Conservation (phyloP, 345 rosid species). For the Eucalyptus cloeziana region DNA sequence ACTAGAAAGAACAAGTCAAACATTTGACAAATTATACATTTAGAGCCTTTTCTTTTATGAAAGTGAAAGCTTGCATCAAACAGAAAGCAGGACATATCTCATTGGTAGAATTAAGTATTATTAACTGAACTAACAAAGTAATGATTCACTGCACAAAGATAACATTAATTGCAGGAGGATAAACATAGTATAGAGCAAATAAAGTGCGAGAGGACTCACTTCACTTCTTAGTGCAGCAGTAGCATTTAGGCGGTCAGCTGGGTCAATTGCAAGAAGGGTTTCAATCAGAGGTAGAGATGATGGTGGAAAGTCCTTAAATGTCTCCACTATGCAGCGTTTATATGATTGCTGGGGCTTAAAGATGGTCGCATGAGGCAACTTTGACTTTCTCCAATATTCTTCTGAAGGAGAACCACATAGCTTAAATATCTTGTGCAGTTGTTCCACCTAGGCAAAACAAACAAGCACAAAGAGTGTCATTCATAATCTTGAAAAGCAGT, state of each 20-base stretch:
- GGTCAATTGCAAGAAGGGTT: constrained; percentile 68
- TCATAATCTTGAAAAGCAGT: not conserved
- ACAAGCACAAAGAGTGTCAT: not conserved
- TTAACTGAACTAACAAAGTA: not conserved
- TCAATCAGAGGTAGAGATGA: constrained; percentile 58
- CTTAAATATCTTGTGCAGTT: constrained; percentile 67
- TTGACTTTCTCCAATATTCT: constrained; percentile 72
- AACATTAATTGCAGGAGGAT: not conserved
- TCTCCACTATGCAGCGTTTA: constrained; percentile 52
- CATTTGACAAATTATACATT: not conserved
- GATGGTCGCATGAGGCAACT: constrained; percentile 73
- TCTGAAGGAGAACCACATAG: constrained; percentile 76
- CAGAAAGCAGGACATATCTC: not conserved
- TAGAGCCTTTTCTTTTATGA: not conserved
- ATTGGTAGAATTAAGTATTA: not conserved
- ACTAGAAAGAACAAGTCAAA: not conserved
- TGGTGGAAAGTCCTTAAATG: constrained; percentile 62
- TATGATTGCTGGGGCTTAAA: constrained; percentile 71
- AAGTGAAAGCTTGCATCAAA: not conserved
- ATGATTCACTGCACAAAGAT: not conserved
- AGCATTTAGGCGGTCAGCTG: constrained; percentile 55
- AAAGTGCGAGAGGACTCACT: constrained; percentile 21
- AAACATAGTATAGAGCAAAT: not conserved
- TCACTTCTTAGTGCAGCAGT: constrained; percentile 58
- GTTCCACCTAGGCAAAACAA: constrained; percentile 45